Base-by-base conservation (phyloP, 2,329 filamentous ascomycete genomes). In the Colletotrichum zoysiae region DNA sequence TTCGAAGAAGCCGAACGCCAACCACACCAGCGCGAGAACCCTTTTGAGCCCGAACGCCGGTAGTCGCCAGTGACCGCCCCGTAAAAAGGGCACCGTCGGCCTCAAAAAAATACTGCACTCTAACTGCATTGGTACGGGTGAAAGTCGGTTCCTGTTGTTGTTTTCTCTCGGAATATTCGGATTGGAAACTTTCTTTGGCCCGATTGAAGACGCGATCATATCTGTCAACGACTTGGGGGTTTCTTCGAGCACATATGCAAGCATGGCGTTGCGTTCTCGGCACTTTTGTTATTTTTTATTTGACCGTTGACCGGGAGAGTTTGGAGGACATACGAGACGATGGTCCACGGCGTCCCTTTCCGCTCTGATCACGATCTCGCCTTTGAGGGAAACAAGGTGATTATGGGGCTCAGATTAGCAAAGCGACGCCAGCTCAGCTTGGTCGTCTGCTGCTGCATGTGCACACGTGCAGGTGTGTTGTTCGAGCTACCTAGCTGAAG, bases 181-280 rank as follows among this genome's bases (percentile, higher is more conserved):
- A 48, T 46, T 64, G 51, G n/a, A 46, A 40, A 40, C 26, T 11
- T 26, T 58, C 30, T 67, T 56, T 51, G 8, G n/a, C 35, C 35
- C 51, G 20, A 48, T 46, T 2, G 20, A 23, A 12, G 26, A 16
- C 30, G n/a, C 18, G 40, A 48, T 14, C 18, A 8, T 40, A 26
- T 26, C n/a, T 56, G 26, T 20, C 33, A 46, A 59, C 38, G 59
- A 30, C 59, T 68, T 48, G 59, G 48, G 48, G 18, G 5, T 71
- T 71, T 60, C n/a, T 57, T 60, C 65, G 35, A 42, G 8, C 46
- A 59, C n/a, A 58, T 63, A 63, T 64, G 59, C 69, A 44, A 71
- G 69, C 69, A 69, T 71, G 69, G 69, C 69, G 65, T 60, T 71
- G 69, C 65, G 65, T 69, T 33, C 33, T 64, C 30, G 35, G 16